Base-by-base conservation (phyloP, 2,329 filamentous ascomycete genomes). In the Aaosphaeria arxii region DNA sequence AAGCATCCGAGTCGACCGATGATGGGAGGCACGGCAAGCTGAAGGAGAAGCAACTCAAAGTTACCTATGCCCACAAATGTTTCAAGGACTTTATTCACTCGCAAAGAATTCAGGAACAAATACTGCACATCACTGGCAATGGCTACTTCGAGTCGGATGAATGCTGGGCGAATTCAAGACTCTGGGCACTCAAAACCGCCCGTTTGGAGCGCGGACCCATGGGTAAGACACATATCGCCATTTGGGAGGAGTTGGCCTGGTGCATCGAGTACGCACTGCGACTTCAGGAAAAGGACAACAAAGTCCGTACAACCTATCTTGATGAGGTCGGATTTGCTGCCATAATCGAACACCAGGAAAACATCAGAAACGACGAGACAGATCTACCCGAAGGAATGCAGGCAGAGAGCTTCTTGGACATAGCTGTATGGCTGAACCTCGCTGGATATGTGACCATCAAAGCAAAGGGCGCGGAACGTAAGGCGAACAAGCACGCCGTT, bases 1-100 rank as follows among this genome's bases (percentile, higher is more conserved):
- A 62, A 49, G 53, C 54, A 4, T 48, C 49, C 28, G 42, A 40
- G 11, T 38, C n/a, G 40, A 48, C 45, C n/a, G 33, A 36, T n/a
- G 33, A 36, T 36, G 17, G 17, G 17, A 24, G 17, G 17, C 17
- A 43, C 24, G 24, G 40, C 11, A 28, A 30, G 35, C 50, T 5
- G 46, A 51, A 31, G 52, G 51, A 7, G 44, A 45, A 5, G 9
- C 44, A 43, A 11, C 46, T 62, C 13, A 60, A 56, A 47, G 51
- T 64, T 4, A 61, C 55, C 30, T 65, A 67, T 31, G 43, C 58
- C 0, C 62, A 67, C 46, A 61, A 60, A 44, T 44, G 47, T 28
- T 58, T 64, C 29, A 53, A 55, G 30, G 49, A 59, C 24, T 62
- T 59, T 46, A 51, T 66, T 29, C 44, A 53, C 30, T 47, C 53